phyloP scores from a whole-genome alignment of 1,284 basidiomycete genomes.

The Tranzscheliella williamsii region DNA sequence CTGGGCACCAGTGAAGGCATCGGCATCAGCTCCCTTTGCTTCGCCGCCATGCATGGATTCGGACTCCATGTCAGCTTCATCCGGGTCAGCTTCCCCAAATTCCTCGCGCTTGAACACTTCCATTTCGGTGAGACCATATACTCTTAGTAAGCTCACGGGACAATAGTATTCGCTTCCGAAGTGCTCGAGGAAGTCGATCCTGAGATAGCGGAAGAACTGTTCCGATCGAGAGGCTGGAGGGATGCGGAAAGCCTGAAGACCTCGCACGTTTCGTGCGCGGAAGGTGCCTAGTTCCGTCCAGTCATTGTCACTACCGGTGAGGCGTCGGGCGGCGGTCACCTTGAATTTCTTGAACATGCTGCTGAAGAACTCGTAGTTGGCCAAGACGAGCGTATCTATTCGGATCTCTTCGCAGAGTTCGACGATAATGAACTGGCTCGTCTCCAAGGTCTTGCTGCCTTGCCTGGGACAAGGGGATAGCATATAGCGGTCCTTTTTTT shows the following conservation, averaged over 20 bases:
- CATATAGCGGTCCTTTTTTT: slow-evolving; percentile 95
- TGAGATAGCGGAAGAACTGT: slow-evolving; percentile 72
- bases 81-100: slow-evolving; percentile 69
- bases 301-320: slow-evolving; percentile 70
- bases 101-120: slow-evolving; percentile 76
- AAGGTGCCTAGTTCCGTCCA: slow-evolving; percentile 71
- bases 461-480: slow-evolving; percentile 78
- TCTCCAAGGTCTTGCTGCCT: slow-evolving; percentile 7
- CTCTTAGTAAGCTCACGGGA: slow-evolving; percentile 86
- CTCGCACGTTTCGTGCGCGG: slow-evolving; percentile 82
- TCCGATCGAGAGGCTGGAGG: slow-evolving; percentile 27
- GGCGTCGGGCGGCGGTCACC: slow-evolving; percentile 79
- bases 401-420: slow-evolving; percentile 97
- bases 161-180: slow-evolving; percentile 97
- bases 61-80: neutral
- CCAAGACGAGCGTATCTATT: slow-evolving; percentile 92
- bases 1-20: no score
- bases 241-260: slow-evolving; percentile 70
- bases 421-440: slow-evolving; percentile 80
- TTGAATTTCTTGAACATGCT: slow-evolving; percentile 91
- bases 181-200: slow-evolving; percentile 90
- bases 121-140: slow-evolving; percentile 94
- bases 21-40: no score
- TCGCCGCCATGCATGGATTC: no score
- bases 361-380: slow-evolving; percentile 97